Percentiles rank a stretch among this genome's conserved stretches.
Evolutionary conservation across 495 filamentous ascomycete species (phyloP).

Genomic region (Hypoxylon trugodes): DNA sequence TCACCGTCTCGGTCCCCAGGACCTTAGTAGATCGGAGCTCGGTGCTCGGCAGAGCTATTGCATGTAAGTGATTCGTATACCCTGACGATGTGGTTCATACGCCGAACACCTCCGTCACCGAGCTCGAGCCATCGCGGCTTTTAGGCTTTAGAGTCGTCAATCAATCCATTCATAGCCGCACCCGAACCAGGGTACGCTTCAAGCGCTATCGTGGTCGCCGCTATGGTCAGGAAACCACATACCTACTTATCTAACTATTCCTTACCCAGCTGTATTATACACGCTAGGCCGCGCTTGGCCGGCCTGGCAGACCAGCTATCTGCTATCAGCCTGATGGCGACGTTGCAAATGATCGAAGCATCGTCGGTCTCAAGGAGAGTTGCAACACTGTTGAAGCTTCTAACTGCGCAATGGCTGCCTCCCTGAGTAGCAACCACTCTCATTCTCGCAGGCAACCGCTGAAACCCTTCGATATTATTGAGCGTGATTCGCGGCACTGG

Average conservation of each 20-base stretch:
- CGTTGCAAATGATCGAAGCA: constrained; percentile 13
- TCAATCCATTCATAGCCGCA: no score
- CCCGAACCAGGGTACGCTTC: constrained; percentile 11
- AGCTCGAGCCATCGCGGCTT: neutral
- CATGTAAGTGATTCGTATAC: constrained; percentile 12
- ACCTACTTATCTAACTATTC: neutral
- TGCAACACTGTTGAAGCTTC: constrained; percentile 11
- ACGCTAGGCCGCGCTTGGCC: constrained; percentile 29
- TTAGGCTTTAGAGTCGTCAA: constrained; percentile 2
- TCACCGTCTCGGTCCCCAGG: constrained; percentile 14
- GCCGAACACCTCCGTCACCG: constrained; percentile 3
- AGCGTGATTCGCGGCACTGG: constrained; percentile 18
- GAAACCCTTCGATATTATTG: constrained; percentile 4
- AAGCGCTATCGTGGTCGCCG: constrained; percentile 15
- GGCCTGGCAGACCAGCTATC: constrained; percentile 25
- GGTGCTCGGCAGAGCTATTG: constrained; percentile 18
- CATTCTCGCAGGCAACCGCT: constrained; percentile 3
- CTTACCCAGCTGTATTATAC: no score
- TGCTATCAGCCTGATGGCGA: constrained; percentile 26
- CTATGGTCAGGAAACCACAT: constrained; percentile 4
- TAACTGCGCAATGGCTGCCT: constrained; percentile 16
- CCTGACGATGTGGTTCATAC: constrained; percentile 7
- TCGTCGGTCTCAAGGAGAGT: constrained; percentile 35
- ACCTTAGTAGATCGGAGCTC: neutral
- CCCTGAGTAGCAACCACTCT: constrained; percentile 10